Evolutionary conservation across 306 rosid species (phyloP).

Genomic region (Arachis stenosperma): DNA sequence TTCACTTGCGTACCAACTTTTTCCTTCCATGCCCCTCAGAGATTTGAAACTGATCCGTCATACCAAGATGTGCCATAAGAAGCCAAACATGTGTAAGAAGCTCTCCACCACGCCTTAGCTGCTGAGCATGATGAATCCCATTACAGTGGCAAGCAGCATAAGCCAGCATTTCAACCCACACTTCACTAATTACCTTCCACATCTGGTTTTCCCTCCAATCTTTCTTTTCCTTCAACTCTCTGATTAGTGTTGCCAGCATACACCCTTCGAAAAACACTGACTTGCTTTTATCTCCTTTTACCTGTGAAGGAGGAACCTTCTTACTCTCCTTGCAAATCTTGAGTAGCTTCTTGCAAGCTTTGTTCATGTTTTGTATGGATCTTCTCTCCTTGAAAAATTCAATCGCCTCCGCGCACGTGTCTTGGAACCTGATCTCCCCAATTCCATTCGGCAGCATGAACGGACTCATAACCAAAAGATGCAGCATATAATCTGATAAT

Average conservation of each 20-base stretch:
- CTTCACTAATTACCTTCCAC: conserved; percentile 35
- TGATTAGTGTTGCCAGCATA: conserved; percentile 17
- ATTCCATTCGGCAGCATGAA: conserved; percentile 44
- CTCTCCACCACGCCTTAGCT: conserved; percentile 40
- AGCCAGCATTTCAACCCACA: conserved; percentile 43
- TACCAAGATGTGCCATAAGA: conserved; percentile 50
- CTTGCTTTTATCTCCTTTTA: conserved; percentile 47
- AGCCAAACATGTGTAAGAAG: conserved; percentile 41
- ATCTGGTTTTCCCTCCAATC: background rate
- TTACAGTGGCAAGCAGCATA: conserved; percentile 39
- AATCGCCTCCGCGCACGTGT: conserved; percentile 47
- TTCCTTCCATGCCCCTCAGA: conserved; percentile 41
- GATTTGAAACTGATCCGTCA: conserved; percentile 44
- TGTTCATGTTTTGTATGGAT: background rate
- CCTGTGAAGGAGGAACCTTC: conserved; percentile 30
- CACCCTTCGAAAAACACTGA: conserved; percentile 44
- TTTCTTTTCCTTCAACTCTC: background rate
- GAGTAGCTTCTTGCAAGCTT: conserved; percentile 12
- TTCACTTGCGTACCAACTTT: conserved; percentile 32
- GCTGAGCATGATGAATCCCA: conserved; percentile 41
- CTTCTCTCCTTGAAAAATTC: conserved; percentile 31
- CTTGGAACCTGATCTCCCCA: conserved; percentile 42
- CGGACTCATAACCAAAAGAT: conserved; percentile 40
- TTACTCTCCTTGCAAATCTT: background rate
- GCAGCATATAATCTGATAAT: conserved; percentile 43